A percentile compares a stretch with the other conserved stretches of the same genome.
Evolutionary conservation across 2,329 filamentous ascomycete species (phyloP).

Genomic region (Colletotrichum gloeosporioides): DNA sequence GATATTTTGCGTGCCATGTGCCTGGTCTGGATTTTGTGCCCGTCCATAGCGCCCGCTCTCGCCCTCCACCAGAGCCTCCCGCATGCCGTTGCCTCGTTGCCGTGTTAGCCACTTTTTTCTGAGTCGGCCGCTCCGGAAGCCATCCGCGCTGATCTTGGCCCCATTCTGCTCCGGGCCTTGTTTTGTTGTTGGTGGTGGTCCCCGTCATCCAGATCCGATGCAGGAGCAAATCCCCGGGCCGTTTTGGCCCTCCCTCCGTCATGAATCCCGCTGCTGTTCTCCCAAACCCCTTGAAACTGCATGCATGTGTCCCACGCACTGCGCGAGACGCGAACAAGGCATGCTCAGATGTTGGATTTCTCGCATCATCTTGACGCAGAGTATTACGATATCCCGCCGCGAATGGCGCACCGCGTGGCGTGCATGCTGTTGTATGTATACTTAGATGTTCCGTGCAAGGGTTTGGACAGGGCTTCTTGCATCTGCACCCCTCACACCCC

Average conservation of each 20-base stretch:
- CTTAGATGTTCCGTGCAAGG: background rate
- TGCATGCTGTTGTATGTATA: background rate
- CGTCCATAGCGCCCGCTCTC: background rate
- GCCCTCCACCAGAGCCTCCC: background rate
- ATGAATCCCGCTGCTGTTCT: background rate
- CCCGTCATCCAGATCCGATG: background rate
- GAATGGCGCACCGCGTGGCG: background rate
- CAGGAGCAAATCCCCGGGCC: background rate
- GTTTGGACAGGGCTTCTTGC: background rate
- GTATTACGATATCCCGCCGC: background rate
- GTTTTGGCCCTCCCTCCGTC: background rate
- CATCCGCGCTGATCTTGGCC: conserved; percentile 5
- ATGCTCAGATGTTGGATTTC: background rate
- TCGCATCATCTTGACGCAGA: conserved; percentile 2
- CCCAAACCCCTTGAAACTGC: conserved; percentile 7
- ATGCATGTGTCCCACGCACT: background rate
- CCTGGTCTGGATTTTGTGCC: background rate
- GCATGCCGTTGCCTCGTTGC: background rate
- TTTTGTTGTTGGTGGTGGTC: background rate
- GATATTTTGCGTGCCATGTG: background rate
- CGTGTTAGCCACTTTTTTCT: conserved; percentile 6
- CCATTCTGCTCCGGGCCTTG: background rate
- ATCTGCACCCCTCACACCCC: background rate
- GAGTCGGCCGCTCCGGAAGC: conserved; percentile 5
- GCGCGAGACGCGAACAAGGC: background rate